phyloP scores from a whole-genome alignment of 2,329 filamentous ascomycete genomes.

The Pseudohalonectria lignicola region DNA sequence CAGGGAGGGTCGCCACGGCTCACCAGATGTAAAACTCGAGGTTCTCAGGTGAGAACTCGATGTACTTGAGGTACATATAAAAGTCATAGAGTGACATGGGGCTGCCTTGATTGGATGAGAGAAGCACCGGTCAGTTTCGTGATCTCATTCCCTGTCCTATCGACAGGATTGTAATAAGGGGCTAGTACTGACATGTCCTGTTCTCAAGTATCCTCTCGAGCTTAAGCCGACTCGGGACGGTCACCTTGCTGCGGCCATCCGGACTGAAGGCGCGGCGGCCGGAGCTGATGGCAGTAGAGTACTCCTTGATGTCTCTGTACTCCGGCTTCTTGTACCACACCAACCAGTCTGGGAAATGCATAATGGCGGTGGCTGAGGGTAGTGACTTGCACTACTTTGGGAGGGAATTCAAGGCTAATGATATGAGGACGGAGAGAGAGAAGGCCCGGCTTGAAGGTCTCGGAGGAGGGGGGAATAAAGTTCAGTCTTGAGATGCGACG shows the following conservation, averaged over 20 bases:
- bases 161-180: background rate
- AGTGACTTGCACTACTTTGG: too few species aligned
- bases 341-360: conserved; percentile 23
- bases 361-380: conserved; percentile 5
- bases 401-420: too few species aligned
- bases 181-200: conserved; percentile 31
- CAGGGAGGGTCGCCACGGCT: conserved; percentile 4
- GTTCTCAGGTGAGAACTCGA: conserved; percentile 36
- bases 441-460: too few species aligned
- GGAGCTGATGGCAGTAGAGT: conserved; percentile 22
- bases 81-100: conserved; percentile 39
- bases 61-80: conserved; percentile 38
- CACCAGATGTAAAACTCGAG: conserved; percentile 39
- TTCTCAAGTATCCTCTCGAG: conserved; percentile 35
- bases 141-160: background rate
- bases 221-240: conserved; percentile 26
- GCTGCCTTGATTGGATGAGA: too few species aligned
- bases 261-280: conserved; percentile 24
- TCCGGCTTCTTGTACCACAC: conserved; percentile 38
- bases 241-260: conserved; percentile 20
- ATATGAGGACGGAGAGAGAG: too few species aligned
- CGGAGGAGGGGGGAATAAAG: too few species aligned
- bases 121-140: too few species aligned
- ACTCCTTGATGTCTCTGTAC: conserved; percentile 34
- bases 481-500: too few species aligned